phyloP scores from a whole-genome alignment of 148 eudicot species.

The Mesembryanthemum crystallinum region DNA sequence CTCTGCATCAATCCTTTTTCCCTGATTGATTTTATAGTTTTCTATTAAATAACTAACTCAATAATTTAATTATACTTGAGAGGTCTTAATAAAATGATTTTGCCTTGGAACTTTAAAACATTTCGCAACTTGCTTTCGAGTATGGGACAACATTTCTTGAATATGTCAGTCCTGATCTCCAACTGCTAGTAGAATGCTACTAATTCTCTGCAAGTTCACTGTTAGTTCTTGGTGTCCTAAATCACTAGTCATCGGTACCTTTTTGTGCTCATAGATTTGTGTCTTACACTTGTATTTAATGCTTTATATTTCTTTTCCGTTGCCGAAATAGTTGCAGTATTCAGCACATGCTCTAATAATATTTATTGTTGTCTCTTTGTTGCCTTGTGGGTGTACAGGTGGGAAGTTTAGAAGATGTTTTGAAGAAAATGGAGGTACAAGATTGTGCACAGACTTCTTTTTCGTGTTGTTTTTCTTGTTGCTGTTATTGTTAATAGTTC shows the following conservation, averaged over 20 bases:
- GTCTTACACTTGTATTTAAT: background rate
- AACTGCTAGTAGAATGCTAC: background rate
- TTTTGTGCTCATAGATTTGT: background rate
- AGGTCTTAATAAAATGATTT: background rate
- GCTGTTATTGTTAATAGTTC: no score
- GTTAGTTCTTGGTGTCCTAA: background rate
- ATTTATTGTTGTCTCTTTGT: background rate
- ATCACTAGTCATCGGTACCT: background rate
- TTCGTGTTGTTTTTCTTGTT: no score
- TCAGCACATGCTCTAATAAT: background rate
- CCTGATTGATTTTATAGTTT: no score
- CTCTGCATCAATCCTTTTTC: background rate
- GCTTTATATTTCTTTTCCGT: background rate
- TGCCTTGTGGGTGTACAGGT: conserved; percentile 45
- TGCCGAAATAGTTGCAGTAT: background rate
- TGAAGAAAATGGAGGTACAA: conserved; percentile 93
- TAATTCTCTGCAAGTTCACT: background rate
- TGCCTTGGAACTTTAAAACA: background rate
- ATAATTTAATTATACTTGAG: background rate
- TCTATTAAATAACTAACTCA: background rate
- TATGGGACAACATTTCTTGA: background rate
- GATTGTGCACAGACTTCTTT: conserved; percentile 11
- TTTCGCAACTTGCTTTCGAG: background rate
- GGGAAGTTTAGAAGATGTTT: conserved; percentile 92
- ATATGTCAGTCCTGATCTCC: background rate